phyloP scores from a whole-genome alignment of 192 early-diverging fungal species.

The Entomortierella chlamydospora region DNA sequence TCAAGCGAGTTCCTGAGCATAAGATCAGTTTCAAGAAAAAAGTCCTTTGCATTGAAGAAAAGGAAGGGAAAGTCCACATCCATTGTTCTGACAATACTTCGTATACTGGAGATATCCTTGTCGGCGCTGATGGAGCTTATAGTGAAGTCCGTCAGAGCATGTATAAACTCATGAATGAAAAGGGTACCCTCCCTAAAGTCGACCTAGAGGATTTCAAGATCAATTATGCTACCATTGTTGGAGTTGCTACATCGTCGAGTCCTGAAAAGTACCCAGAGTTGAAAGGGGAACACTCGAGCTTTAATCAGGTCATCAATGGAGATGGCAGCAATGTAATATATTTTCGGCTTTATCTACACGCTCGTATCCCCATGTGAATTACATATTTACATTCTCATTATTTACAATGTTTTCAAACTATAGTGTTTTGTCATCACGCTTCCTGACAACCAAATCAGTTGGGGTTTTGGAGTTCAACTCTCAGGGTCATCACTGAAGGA shows the following conservation, averaged over 20 bases:
- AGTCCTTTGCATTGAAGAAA: too few relatives aligned
- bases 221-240: background rate
- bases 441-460: background rate
- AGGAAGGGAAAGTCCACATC: too few relatives aligned
- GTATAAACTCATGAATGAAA: background rate
- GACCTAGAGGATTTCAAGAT: background rate
- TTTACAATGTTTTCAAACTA: background rate
- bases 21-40: too few relatives aligned
- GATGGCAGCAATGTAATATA: background rate
- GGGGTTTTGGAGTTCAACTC: background rate
- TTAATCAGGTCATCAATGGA: background rate
- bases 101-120: too few relatives aligned
- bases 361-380: too few relatives aligned
- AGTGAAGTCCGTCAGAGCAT: too few relatives aligned
- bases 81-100: too few relatives aligned
- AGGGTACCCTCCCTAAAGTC: background rate
- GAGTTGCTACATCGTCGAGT: background rate
- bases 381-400: too few relatives aligned
- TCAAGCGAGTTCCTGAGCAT: too few relatives aligned
- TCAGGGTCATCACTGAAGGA: background rate
- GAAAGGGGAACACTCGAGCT: background rate
- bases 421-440: background rate
- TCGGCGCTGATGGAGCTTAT: too few relatives aligned
- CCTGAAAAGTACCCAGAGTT: background rate
- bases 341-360: background rate